These are phyloP conservation scores for Verruconis gallopava DNA, from an alignment of 2,329 filamentous ascomycete species.

Conservation along the genomic window DNA sequence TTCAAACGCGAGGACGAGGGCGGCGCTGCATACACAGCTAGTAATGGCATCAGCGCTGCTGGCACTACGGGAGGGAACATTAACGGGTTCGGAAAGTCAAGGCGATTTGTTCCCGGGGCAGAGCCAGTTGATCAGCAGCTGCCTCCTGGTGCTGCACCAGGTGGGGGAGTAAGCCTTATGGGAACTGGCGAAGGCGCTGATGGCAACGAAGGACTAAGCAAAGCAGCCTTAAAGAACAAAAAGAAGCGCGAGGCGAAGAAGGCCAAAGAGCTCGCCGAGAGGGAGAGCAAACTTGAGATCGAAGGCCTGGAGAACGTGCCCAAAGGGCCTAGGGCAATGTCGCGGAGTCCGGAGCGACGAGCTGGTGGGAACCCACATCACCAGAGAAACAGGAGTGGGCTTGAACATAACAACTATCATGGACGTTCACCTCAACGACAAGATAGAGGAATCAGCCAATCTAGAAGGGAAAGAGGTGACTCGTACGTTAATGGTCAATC, in stretches of 20 bases:
- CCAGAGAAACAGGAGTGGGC: constrained; percentile 26
- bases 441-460: constrained; percentile 6
- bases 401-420: constrained; percentile 16
- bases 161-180: constrained; percentile 52
- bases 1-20: constrained; percentile 98
- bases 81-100: constrained; percentile 68
- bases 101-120: constrained; percentile 73
- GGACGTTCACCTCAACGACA: constrained; percentile 8
- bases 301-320: constrained; percentile 9
- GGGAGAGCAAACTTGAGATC: constrained; percentile 16
- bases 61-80: constrained; percentile 33
- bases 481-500: neutral
- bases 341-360: constrained; percentile 54
- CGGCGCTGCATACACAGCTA: constrained; percentile 64
- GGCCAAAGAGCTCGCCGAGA: constrained; percentile 60
- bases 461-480: neutral
- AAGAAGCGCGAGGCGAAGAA: constrained; percentile 96
- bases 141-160: constrained; percentile 56
- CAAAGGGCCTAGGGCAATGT: constrained; percentile 16
- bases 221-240: constrained; percentile 88
- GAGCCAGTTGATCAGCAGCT: constrained; percentile 53
- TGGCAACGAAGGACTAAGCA: constrained; percentile 57
- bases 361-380: constrained; percentile 41
- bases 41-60: constrained; percentile 62
- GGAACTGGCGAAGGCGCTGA: constrained; percentile 51